Conservation (phyloP, 1,139 yeast species). For the Nakaseomyces kungkrabaensis region DNA sequence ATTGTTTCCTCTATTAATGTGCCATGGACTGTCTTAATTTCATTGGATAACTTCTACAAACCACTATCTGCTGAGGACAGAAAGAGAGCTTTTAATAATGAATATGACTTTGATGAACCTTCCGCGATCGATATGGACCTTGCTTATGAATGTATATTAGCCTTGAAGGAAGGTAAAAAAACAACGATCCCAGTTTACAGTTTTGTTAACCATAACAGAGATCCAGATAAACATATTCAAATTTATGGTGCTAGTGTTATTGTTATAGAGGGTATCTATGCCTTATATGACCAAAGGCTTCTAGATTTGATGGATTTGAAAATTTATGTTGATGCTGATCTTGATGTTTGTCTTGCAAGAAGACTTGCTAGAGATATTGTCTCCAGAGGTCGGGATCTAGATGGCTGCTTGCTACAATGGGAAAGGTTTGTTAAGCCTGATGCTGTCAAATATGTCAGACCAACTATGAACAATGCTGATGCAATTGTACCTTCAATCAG, state of each 20-base stretch:
- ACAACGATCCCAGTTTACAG: constrained; percentile 83
- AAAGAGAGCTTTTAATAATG: constrained; percentile 48
- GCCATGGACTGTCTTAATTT: constrained; percentile 92
- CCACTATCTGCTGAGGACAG: constrained; percentile 58
- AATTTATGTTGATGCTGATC: constrained; percentile 85
- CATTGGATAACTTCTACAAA: constrained; percentile 83
- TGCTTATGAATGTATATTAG: constrained; percentile 50
- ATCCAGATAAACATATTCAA: constrained; percentile 50
- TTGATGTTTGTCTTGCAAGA: constrained; percentile 84
- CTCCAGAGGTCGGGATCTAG: constrained; percentile 73
- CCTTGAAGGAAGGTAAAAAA: constrained; percentile 50
- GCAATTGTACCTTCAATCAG: constrained; percentile 81
- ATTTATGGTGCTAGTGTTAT: constrained; percentile 95
- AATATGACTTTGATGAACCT: constrained; percentile 84
- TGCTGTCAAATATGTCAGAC: constrained; percentile 64
- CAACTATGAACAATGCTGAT: constrained; percentile 76
- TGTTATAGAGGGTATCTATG: constrained; percentile 84
- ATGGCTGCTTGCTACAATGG: constrained; percentile 84
- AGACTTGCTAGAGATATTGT: constrained; percentile 78
- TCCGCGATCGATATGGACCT: constrained; percentile 70
- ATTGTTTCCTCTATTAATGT: constrained; percentile 73
- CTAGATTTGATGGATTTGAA: constrained; percentile 74
- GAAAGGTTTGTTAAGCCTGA: constrained; percentile 84
- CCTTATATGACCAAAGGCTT: constrained; percentile 62
- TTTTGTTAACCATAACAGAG: constrained; percentile 62